Evolutionary conservation across 495 filamentous ascomycete species (phyloP), one percentile per base, ranked within the genome.

Genomic region (Extremus antarcticus): DNA sequence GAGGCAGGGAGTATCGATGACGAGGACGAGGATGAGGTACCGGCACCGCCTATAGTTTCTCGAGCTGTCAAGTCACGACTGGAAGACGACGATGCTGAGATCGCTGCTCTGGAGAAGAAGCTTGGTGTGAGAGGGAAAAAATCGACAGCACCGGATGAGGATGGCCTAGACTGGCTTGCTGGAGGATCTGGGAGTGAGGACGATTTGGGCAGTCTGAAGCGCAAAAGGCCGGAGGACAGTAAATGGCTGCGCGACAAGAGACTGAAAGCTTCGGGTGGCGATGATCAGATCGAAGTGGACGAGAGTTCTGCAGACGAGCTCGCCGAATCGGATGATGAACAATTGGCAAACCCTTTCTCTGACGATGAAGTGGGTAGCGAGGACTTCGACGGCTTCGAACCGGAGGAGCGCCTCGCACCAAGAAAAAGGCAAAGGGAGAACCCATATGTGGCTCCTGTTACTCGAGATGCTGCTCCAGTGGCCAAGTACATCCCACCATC

Each of bases 401-500:
- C 66, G 57, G 61, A 8, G 64, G 66, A 13, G 59, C 58, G 8
- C 21, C 47, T 47, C 23, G 54, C 53, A 47, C 56, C 50, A 13
- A 65, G 62, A 71, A 73, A 72, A 54, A 68, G 70, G 43, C 58
- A 48, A 13, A 63, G 70, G 17, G 82, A 86, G 68, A 85, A 86
- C 50, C 82, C 82, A 16, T 86, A 83, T 51, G 65, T 81, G 54
- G 78, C 82, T 7, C 81, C 81, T 13, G 66, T 70, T 1, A 54
- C 69, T 20, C 10, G 67, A 1, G 61, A 63, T 21, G 46, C 54
- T 0, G 58, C 64, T 3, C 51, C 62, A n/a, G 50, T 69, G 3
- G 66, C 65, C 16, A 85, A 94, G 80, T 97, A 98, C 58, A 79
- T 95, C 10, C 91, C 94, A 9, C 92, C 91, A 10, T 92, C 88